A percentile compares a stretch with the other conserved stretches of the same genome.
These are phyloP conservation scores for Spinacia oleracea DNA, from an alignment of 179 eudicot species.

Conservation along the genomic window DNA sequence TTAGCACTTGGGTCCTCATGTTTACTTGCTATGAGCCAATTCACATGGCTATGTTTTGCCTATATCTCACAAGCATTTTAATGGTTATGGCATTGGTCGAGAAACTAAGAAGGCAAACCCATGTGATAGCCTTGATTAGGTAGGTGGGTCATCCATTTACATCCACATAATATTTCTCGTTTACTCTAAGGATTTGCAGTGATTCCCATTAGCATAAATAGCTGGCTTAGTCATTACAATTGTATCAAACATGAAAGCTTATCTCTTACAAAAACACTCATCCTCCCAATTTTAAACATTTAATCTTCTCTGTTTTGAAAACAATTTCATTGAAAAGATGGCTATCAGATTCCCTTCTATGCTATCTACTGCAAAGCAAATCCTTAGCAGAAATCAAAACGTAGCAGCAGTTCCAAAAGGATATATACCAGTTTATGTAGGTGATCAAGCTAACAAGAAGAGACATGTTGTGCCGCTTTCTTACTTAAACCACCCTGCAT, in stretches of 20 bases:
- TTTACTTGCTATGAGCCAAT: neutral
- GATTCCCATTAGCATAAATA: constrained; percentile 11
- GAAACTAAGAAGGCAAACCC: constrained; percentile 36
- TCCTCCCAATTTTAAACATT: neutral
- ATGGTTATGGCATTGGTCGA: neutral
- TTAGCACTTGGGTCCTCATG: neutral
- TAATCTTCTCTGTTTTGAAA: neutral
- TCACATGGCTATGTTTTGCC: constrained; percentile 2
- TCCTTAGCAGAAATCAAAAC: constrained; percentile 21
- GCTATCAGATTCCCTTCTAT: constrained; percentile 39
- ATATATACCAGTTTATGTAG: constrained; percentile 40
- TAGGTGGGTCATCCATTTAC: constrained; percentile 20
- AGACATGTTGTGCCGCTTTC: constrained; percentile 32
- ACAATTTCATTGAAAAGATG: constrained; percentile 23
- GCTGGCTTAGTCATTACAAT: neutral
- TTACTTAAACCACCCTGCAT: constrained; percentile 30
- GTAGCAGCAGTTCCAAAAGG: constrained; percentile 46
- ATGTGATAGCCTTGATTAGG: constrained; percentile 35
- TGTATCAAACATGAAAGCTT: neutral
- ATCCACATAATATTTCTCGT: neutral
- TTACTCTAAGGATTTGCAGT: neutral
- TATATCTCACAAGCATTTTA: neutral
- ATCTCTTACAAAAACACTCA: neutral
- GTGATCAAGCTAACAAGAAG: constrained; percentile 36
- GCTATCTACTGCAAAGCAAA: constrained; percentile 30